Evolutionary conservation across 352 stramenopile genomes (phyloP).

Genomic region (Globisporangium echinulatum): DNA sequence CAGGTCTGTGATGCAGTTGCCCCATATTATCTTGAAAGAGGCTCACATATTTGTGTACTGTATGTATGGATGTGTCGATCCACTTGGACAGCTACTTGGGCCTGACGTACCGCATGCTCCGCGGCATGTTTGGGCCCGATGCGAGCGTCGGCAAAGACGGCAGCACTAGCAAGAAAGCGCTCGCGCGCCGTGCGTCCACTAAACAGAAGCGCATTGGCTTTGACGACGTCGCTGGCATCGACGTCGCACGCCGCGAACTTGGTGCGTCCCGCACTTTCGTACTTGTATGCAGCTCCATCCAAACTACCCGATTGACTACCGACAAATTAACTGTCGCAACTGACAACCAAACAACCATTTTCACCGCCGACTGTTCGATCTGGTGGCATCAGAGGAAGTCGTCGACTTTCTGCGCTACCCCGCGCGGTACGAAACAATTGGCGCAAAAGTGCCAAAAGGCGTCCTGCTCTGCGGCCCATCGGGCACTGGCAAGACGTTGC

Average conservation of each 20-base stretch:
- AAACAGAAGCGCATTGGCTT: constrained; percentile 65
- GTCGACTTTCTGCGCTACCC: constrained; percentile 94
- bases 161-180: constrained; percentile 32
- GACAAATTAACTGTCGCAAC: too few relatives aligned
- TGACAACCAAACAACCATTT: too few relatives aligned
- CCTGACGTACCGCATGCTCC: constrained; percentile 81
- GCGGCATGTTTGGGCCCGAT: constrained; percentile 43
- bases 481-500: constrained; percentile 93
- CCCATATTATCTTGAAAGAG: too few relatives aligned
- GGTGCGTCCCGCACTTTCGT: constrained; percentile 14
- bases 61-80: not conserved
- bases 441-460: constrained; percentile 89
- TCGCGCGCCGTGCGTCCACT: constrained; percentile 20
- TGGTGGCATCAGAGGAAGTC: constrained; percentile 62
- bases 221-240: constrained; percentile 91
- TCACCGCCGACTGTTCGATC: not conserved
- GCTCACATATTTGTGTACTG: too few relatives aligned
- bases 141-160: constrained; percentile 66
- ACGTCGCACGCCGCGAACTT: constrained; percentile 91
- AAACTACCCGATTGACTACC: too few relatives aligned
- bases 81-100: constrained; percentile 48
- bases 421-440: constrained; percentile 89
- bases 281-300: too few relatives aligned
- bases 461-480: constrained; percentile 93
- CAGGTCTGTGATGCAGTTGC: not conserved